phyloP scores from a whole-genome alignment of 1,139 yeast genomes.

The Suhomyces coccinellae region DNA sequence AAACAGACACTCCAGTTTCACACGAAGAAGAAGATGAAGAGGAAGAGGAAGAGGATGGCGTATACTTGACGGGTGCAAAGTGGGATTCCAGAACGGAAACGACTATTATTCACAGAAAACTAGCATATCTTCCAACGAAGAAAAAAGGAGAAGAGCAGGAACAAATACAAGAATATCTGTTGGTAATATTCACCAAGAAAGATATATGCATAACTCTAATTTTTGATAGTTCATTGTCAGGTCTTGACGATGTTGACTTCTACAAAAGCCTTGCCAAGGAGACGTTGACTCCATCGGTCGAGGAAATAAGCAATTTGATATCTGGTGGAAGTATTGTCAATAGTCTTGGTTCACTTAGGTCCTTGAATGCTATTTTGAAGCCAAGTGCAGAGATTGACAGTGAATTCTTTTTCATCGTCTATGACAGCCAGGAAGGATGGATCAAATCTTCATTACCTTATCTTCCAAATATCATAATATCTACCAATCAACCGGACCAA shows the following conservation, averaged over 20 bases:
- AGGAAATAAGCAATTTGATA: conserved; percentile 23
- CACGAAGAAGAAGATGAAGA: conserved; percentile 18
- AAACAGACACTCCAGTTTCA: not conserved
- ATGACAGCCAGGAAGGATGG: conserved; percentile 26
- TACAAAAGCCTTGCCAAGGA: conserved; percentile 23
- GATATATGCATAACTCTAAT: conserved; percentile 29
- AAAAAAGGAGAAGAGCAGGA: conserved; percentile 6
- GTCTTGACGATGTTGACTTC: conserved; percentile 26
- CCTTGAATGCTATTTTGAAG: conserved; percentile 22
- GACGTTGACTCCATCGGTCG: conserved; percentile 25
- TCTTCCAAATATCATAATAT: conserved; percentile 24
- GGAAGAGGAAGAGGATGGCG: conserved; percentile 20
- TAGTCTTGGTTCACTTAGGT: conserved; percentile 35
- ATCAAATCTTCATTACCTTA: conserved; percentile 44
- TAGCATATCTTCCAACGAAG: conserved; percentile 29
- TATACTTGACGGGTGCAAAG: conserved; percentile 30
- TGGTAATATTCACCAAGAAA: conserved; percentile 31
- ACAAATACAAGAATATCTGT: conserved; percentile 30
- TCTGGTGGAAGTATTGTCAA: conserved; percentile 23
- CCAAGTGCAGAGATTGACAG: conserved; percentile 25
- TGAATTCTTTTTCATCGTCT: conserved; percentile 42
- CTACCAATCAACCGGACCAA: conserved; percentile 9
- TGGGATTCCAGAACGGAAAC: conserved; percentile 16
- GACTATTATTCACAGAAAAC: conserved; percentile 20
- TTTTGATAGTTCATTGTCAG: conserved; percentile 30